phyloP scores from a whole-genome alignment of 1,284 basidiomycete genomes.

The Tylopilus sp. region DNA sequence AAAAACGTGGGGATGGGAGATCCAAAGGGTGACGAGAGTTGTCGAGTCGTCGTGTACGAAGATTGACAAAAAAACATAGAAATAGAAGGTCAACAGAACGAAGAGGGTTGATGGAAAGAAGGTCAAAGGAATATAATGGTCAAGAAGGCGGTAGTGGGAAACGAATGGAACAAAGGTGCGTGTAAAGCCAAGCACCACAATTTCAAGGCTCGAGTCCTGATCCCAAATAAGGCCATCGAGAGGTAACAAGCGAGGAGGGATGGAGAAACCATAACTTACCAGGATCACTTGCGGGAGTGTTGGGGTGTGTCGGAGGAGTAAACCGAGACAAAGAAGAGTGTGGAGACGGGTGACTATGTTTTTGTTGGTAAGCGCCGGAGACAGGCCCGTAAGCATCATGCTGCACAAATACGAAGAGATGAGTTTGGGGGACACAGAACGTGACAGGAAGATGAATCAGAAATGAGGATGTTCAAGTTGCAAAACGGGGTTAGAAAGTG shows the following conservation, averaged over 20 bases:
- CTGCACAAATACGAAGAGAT: constrained; percentile 16
- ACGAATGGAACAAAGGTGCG: background rate
- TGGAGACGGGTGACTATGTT: constrained; percentile 28
- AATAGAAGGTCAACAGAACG: constrained; percentile 13
- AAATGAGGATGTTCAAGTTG: too few species aligned
- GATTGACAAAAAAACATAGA: background rate
- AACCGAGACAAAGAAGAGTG: constrained; percentile 17
- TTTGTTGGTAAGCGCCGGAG: constrained; percentile 14
- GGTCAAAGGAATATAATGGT: background rate
- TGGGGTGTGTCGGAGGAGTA: constrained; percentile 36
- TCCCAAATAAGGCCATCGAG: background rate
- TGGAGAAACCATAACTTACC: constrained; percentile 33
- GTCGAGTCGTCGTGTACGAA: constrained; percentile 17
- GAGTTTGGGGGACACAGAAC: constrained; percentile 11
- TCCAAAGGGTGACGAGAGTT: constrained; percentile 3
- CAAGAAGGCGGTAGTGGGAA: constrained; percentile 19
- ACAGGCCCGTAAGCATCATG: constrained; percentile 23
- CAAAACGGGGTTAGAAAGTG: background rate
- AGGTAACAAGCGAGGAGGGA: background rate
- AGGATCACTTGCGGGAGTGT: constrained; percentile 38
- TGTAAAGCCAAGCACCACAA: constrained; percentile 2
- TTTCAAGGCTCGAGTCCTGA: background rate
- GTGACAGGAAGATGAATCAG: background rate
- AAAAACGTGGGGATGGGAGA: background rate
- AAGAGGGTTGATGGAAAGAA: background rate